Base-by-base conservation (phyloP, 2,329 filamentous ascomycete genomes). In the Clonostachys rosea region DNA sequence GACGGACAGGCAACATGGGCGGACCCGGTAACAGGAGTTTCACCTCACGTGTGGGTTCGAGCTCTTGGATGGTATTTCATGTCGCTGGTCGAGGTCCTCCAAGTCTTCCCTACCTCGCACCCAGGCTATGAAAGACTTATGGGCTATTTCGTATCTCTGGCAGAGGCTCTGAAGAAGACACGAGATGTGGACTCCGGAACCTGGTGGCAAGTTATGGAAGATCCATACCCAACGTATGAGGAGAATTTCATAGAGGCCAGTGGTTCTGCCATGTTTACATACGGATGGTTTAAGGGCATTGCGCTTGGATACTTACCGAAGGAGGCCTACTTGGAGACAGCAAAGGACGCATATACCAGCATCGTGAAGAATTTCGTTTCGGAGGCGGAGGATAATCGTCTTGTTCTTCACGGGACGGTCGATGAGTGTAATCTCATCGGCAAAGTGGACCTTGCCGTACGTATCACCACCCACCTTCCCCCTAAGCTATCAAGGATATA, bases 221-320 rank as follows among this genome's bases (percentile, higher is more conserved):
- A 71, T 34, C 67, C 69, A 3, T 73, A 74, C 40, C 67, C 71
- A 0, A 68, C 64, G 1, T 52, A 60, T 24, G 47, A 67, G 34
- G 76, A 75, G 1, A 83, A 84, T 56, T 83, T 76, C 54, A 76
- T 83, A 42, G 77, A 83, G 59, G 75, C 72, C 20, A 79, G 76
- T 39, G 79, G 69, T 1, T 74, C 74, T 2, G 75, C 76, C 3
- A 79, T 83, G 74, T 81, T 80, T 50, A 67, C 69, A 0, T 78
- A 75, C 48, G 69, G 72, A 0, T 54, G 79, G 44, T 56, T 80
- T 10, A 74, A 68, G 50, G 76, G 52, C 1, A 42, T 61, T 7
- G 34, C 51, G 0, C 14, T 56, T 1, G 59, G 57, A 3, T 53
- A 48, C 6, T 39, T 61, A 3, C 46, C 49, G 0, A 40, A 14